These are phyloP conservation scores for Ganoderma lucidum DNA, from an alignment of 1,284 basidiomycete species.

Conservation along the genomic window DNA sequence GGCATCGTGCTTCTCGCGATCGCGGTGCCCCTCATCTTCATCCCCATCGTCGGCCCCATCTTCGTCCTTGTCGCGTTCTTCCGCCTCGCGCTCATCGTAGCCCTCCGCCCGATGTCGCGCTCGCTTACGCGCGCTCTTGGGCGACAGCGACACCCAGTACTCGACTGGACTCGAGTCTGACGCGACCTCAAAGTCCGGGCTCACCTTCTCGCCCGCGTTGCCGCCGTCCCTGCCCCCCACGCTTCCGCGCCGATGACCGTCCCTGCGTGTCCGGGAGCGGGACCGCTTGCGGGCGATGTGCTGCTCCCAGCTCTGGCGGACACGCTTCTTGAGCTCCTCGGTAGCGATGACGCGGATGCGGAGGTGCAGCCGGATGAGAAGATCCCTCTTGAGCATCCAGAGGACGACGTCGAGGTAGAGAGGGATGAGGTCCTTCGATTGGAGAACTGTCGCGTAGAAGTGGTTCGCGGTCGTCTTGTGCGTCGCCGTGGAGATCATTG, in stretches of 20 bases:
- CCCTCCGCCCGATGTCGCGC: slow-evolving; percentile 51
- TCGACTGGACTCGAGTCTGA: slow-evolving; percentile 38
- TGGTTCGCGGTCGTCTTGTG: slow-evolving; percentile 67
- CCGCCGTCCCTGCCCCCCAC: slow-evolving; percentile 10
- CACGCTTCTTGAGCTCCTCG: slow-evolving; percentile 75
- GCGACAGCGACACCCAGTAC: slow-evolving; percentile 54
- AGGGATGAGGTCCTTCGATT: slow-evolving; percentile 70
- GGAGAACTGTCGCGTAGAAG: slow-evolving; percentile 82
- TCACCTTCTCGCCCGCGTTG: slow-evolving; percentile 38
- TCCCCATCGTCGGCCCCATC: slow-evolving; percentile 43
- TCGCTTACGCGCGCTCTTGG: slow-evolving; percentile 54
- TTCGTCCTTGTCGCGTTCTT: slow-evolving; percentile 30
- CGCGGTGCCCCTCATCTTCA: slow-evolving; percentile 41
- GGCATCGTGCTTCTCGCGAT: slow-evolving; percentile 43
- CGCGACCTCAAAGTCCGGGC: slow-evolving; percentile 28
- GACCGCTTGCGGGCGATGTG: slow-evolving; percentile 44
- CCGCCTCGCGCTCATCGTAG: slow-evolving; percentile 34
- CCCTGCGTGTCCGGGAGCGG: slow-evolving; percentile 33
- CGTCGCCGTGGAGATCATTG: slow-evolving; percentile 74
- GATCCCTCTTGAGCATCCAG: slow-evolving; percentile 91
- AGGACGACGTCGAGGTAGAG: slow-evolving; percentile 86
- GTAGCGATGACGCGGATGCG: slow-evolving; percentile 87
- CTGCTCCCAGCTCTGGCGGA: slow-evolving; percentile 56
- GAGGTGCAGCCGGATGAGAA: slow-evolving; percentile 88
- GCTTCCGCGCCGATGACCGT: slow-evolving; percentile 8